phyloP scores from a whole-genome alignment of 208 protist species.

The Crithidia bombi region DNA sequence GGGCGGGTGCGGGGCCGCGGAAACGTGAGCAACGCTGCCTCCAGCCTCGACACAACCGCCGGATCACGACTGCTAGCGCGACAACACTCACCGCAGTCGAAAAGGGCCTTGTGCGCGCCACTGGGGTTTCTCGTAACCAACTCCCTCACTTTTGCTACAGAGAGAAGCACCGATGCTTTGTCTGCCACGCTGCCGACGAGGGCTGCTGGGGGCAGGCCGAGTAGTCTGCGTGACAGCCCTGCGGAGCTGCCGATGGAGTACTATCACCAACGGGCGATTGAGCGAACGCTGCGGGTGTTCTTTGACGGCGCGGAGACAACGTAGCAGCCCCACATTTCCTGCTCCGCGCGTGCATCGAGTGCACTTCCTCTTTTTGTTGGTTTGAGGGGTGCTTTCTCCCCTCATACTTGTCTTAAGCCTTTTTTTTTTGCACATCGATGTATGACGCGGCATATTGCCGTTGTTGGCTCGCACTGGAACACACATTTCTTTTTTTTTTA shows the following conservation, averaged over 20 bases:
- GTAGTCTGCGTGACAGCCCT: not conserved
- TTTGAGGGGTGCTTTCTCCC: too few species aligned
- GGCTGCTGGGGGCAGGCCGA: constrained; percentile 8
- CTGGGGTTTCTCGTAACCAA: constrained; percentile 20
- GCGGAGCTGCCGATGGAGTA: constrained; percentile 28
- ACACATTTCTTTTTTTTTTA: too few species aligned
- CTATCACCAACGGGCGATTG: constrained; percentile 37
- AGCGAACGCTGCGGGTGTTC: constrained; percentile 45
- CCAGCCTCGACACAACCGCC: not conserved
- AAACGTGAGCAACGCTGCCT: not conserved
- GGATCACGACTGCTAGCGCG: not conserved
- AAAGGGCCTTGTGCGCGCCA: not conserved
- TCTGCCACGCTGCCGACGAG: not conserved
- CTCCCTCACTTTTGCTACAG: not conserved
- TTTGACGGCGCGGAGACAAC: constrained; percentile 16
- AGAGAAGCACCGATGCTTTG: not conserved
- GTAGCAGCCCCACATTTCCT: not conserved
- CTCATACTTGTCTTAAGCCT: not conserved
- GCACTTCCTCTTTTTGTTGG: not conserved
- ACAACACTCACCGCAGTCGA: not conserved
- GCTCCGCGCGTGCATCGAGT: not conserved
- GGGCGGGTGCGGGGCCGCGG: not conserved
- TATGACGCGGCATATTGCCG: too few species aligned
- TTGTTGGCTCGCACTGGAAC: too few species aligned
- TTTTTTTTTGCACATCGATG: constrained; percentile 2